Base-by-base conservation (phyloP, 176 grass and related monocot species). In the Rhynchospora tenuis region DNA sequence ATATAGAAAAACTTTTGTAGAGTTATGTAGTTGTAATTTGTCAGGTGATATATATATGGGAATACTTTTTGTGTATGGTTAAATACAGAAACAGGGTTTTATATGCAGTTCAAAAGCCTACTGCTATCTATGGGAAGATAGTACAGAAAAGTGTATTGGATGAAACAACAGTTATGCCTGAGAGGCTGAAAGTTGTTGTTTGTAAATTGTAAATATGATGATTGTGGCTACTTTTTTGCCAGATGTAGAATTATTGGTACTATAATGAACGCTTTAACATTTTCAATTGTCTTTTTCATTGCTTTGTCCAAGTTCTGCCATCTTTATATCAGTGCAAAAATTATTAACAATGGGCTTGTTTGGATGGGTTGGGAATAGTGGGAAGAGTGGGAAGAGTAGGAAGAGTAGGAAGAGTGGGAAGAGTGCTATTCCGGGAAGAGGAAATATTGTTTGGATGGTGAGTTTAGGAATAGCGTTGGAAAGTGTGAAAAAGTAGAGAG, bases 231-330 rank as follows among this genome's bases (percentile, higher is more conserved):
- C 59, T 63, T 82, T 59, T 19, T 82, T 14, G 42, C 6, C 0
- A 67, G 80, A 82, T 67, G 45, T 82, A 67, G 43, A 82, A 67
- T 66, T 47, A 64, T 44, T 81, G 42, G 26, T 81, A 78, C 24
- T 62, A 44, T 9, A 55, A 76, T 75, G 22, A 17, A 54, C 54
- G 48, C 23, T 27, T 54, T 71, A 17, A 17, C 14, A 55, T 73
- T 50, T 73, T 1, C 28, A 69, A 28, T 66, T 15, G 33, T 69
- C 33, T 45, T 44, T 46, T 42, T 68, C 15, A 44, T 69, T 13
- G 9, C 28, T 29, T 73, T 73, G 44, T 73, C 4, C 13, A 4
- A 38, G 69, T 73, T 47, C 48, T 29, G 2, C 48, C 69, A 73
- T 73, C n/a, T 24, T 17, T 14, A 38, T 66, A 29, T 66, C 64